Evolutionary conservation across 1,284 basidiomycete species (phyloP), one percentile per base, ranked within the genome.

Genomic region (Malassezia equina): DNA sequence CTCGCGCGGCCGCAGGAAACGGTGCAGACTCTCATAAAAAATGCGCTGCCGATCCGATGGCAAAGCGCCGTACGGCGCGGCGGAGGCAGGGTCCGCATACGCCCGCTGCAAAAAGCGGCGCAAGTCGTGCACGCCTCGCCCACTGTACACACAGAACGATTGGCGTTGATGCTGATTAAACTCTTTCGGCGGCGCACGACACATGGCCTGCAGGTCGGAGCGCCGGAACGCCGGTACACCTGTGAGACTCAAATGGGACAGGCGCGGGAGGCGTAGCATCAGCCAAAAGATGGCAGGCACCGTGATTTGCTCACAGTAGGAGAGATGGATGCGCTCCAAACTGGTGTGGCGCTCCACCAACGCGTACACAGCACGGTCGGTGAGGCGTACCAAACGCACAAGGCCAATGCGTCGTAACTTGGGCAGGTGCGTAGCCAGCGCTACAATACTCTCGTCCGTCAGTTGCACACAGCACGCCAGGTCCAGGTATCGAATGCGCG

Each of bases 61-160:
- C 23, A 66, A 45, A 33, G 52, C 44, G 2, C 67, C 67, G 47
- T 63, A 70, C 36, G 65, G 58, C 2, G 42, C 48, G 6, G 60
- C 61, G 4, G 57, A 40, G 41, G 61, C 53, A 23, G 60, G 62
- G 46, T 69, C 66, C 4, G 44, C 33, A 50, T 67, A 71, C 3
- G 63, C 66, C 1, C 42, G 27, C 32, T 61, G 59, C 43, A 74
- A 51, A 47, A 49, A 91, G 23, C 82, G 78, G 34, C 93, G 81
- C 28, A 99, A 80, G 51, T 90, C 84, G 19, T 81, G 78, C 1
- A 99, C 87, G 5, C 93, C 90, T 62, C 85, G 85, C 33, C 90
- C 90, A 4, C 90, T 93, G 76, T 90, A 99, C 11, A 99, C 94
- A 75, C 94, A 98, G 73, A 98, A 99, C 2, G 88, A 83, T n/a